phyloP scores from a whole-genome alignment of 2,329 filamentous ascomycete species.

The Aspergillus sp. region DNA sequence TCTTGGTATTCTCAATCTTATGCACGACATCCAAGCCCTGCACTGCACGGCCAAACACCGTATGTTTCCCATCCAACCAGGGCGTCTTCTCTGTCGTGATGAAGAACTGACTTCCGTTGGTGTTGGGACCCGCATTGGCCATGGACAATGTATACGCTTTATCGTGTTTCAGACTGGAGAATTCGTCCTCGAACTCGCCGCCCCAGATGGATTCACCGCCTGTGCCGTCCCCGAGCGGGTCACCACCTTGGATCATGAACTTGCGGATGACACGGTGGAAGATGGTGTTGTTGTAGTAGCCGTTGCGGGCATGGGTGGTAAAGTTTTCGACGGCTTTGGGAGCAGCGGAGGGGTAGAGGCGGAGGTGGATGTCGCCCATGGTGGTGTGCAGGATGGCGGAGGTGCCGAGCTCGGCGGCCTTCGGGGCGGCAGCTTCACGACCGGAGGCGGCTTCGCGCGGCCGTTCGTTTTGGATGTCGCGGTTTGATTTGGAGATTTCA shows the following conservation, averaged over 20 bases:
- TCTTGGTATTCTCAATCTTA: conserved; percentile 88
- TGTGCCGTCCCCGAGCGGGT: conserved; percentile 84
- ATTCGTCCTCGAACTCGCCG: conserved; percentile 90
- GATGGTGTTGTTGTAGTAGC: conserved; percentile 96
- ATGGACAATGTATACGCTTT: conserved; percentile 96
- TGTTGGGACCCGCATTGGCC: conserved; percentile 95
- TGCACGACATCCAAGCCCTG: conserved; percentile 93
- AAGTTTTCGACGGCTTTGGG: conserved; percentile 98
- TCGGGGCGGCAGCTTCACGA: conserved; percentile 54
- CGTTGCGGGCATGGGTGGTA: conserved; percentile 81
- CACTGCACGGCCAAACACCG: conserved; percentile 87
- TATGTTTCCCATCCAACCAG: conserved; percentile 97
- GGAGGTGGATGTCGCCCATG: conserved; percentile 89
- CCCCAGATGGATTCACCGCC: conserved; percentile 93
- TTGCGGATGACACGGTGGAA: conserved; percentile 97
- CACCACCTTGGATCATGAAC: conserved; percentile 93
- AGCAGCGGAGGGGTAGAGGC: conserved; percentile 88
- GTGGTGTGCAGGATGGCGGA: conserved; percentile 88
- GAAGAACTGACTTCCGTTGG: conserved; percentile 96
- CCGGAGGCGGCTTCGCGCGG: conserved; percentile 64
- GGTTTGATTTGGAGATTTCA: conserved; percentile 76
- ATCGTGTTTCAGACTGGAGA: conserved; percentile 87
- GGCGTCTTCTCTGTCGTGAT: conserved; percentile 97
- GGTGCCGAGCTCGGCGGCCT: conserved; percentile 71
- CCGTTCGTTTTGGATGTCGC: conserved; percentile 94